phyloP scores from a whole-genome alignment of 306 rosid genomes.

The Castanospermum australe region DNA sequence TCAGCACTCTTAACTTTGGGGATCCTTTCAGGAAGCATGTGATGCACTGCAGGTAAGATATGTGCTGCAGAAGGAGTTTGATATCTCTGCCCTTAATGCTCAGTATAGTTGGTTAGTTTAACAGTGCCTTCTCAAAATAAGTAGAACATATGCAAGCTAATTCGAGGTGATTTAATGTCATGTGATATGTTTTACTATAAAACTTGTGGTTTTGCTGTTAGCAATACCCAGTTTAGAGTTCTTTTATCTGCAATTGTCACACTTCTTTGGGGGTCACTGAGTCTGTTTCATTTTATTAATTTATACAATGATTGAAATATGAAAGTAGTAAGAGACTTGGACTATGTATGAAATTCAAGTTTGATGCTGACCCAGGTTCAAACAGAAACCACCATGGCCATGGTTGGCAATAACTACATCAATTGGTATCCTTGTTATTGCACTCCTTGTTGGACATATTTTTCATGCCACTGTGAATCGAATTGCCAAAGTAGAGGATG shows the following conservation, averaged over 20 bases:
- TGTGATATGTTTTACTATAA: neutral
- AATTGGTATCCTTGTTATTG: constrained; percentile 75
- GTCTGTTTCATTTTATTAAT: neutral
- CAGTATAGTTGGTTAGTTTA: neutral
- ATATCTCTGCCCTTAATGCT: neutral
- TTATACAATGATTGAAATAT: constrained; percentile 8
- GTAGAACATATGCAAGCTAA: neutral
- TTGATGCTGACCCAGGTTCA: constrained; percentile 66
- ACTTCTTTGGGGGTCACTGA: neutral
- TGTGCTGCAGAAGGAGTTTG: neutral
- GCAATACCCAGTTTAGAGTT: neutral
- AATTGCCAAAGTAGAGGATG: constrained; percentile 90
- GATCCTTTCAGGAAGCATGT: constrained; percentile 95
- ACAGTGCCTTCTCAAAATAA: neutral
- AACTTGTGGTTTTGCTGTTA: constrained; percentile 1
- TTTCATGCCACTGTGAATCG: constrained; percentile 81
- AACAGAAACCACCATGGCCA: constrained; percentile 89
- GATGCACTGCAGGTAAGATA: constrained; percentile 90
- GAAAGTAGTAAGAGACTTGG: neutral
- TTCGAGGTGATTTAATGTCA: neutral
- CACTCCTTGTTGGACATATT: constrained; percentile 79
- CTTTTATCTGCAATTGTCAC: neutral
- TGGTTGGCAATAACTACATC: constrained; percentile 78
- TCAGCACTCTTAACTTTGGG: constrained; percentile 82
- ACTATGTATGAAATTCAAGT: constrained; percentile 22